Evolutionary conservation across 108 stramenopile species (phyloP), one percentile per base, ranked within the genome.

Genomic region (Heterococcus sp.): DNA sequence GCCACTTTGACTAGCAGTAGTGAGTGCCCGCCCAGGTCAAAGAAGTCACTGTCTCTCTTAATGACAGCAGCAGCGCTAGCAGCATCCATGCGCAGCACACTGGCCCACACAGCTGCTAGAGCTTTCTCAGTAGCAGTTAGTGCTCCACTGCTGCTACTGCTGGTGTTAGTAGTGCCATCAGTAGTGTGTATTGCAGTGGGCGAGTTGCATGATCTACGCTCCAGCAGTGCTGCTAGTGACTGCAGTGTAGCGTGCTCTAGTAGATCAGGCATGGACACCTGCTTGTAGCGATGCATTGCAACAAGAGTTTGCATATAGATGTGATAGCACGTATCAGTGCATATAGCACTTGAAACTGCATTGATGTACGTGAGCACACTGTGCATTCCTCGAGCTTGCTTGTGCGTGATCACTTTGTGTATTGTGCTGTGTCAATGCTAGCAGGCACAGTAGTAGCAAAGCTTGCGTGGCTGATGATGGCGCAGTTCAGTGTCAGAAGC

Each of bases 21-120:
- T 32, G 90, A 90, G 78, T 92, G 90, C 21, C 92, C 92, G 32
- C 92, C 92, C 27, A 90, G 87, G 37, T 92, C 92, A 38, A 91
- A 91, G 76, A 92, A 92, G 39, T 79, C 84, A 33, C 84, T 84
- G 35, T 71, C 37, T 46, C 65, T 65, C 37, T 58, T 37, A 76
- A 84, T 86, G 27, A 67, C 32, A 0, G 76, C 36, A 14, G 46
- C 46, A 8, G 46, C 46, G 46, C 46, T 58, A 14, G 46, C 46
- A 29, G 76, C 69, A 32, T 84, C 85, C 32, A 82, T 70, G 32
- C 72, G n/a, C 70, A 74, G 83, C 40, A 85, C 32, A 37, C 72
- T 36, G 0, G 70, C 70, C 78, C 78, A 78, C 14, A 78, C n/a
- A 58, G 14, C 46, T 58, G 46, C 46, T 21, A 58, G 46, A 21